Evolutionary conservation across 345 rosid species (phyloP).

Genomic region (Populus tremula): DNA sequence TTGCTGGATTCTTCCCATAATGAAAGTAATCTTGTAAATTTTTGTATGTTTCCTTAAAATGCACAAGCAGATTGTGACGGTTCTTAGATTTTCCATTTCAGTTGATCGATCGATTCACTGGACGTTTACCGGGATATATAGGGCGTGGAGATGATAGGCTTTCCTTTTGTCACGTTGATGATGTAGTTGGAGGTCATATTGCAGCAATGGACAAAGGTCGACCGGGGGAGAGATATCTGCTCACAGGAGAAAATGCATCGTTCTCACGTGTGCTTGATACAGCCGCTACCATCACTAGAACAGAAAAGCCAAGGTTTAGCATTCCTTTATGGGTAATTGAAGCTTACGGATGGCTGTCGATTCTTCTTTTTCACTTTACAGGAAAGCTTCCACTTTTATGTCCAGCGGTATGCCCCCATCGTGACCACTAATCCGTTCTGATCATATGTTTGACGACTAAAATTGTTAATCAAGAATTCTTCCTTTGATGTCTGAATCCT

Average conservation of each 20-base stretch:
- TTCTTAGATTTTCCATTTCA: not conserved
- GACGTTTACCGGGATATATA: not conserved
- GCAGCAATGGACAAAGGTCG: constrained; percentile 52
- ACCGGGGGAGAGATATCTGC: constrained; percentile 73
- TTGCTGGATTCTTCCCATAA: no score
- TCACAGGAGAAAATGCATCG: constrained; percentile 85
- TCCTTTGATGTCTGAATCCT: not conserved
- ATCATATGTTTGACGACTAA: not conserved
- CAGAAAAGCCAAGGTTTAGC: constrained; percentile 56
- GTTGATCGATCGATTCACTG: not conserved
- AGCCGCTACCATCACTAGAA: constrained; percentile 65
- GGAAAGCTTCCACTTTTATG: constrained; percentile 86
- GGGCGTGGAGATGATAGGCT: not conserved
- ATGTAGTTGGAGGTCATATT: not conserved
- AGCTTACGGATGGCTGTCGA: constrained; percentile 68
- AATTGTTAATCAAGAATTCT: not conserved
- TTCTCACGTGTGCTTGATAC: constrained; percentile 62
- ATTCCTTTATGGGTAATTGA: constrained; percentile 62
- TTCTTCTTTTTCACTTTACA: constrained; percentile 55
- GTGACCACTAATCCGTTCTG: not conserved
- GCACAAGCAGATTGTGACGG: no score
- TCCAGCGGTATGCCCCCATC: constrained; percentile 62
- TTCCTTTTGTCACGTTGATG: not conserved
- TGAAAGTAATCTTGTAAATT: no score
- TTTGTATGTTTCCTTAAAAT: no score